These are phyloP conservation scores for Liquidambar formosana DNA, from an alignment of 164 flowering plant genomes.

Conservation along the genomic window DNA sequence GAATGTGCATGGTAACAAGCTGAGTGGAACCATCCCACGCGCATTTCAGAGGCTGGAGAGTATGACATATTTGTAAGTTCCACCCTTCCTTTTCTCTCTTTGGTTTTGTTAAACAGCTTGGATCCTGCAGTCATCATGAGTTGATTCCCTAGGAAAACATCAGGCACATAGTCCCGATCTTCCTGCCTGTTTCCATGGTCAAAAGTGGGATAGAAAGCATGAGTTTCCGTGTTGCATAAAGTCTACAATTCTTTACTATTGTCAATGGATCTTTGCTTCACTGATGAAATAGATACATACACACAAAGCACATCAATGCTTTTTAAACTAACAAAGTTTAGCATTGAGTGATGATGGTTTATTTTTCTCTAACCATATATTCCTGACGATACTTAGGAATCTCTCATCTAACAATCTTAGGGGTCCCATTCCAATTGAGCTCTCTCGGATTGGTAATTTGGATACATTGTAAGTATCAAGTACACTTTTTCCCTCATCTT, in stretches of 20 bases:
- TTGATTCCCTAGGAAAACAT: background rate
- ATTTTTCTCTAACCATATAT: background rate
- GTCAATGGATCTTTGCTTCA: background rate
- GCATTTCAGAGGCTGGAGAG: slow-evolving; percentile 71
- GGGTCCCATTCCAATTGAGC: slow-evolving; percentile 84
- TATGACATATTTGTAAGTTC: slow-evolving; percentile 80
- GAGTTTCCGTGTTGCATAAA: too few species aligned
- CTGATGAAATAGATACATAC: background rate
- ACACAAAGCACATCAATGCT: background rate
- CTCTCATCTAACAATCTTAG: slow-evolving; percentile 61
- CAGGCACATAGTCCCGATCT: background rate
- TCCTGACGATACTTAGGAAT: slow-evolving; percentile 47
- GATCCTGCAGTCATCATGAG: background rate
- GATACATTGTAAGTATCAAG: slow-evolving; percentile 75
- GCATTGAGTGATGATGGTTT: background rate
- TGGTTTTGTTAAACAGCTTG: background rate
- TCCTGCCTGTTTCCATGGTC: background rate
- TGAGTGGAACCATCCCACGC: slow-evolving; percentile 82
- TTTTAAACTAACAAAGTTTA: background rate
- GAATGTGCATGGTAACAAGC: slow-evolving; percentile 70
- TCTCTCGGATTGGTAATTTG: slow-evolving; percentile 86
- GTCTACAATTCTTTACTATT: too few species aligned
- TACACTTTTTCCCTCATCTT: too few species aligned
- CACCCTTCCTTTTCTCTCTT: background rate
- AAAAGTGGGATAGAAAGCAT: background rate